Conservation (phyloP, 768 basidiomycete species). For the Lactifluus rugatus region DNA sequence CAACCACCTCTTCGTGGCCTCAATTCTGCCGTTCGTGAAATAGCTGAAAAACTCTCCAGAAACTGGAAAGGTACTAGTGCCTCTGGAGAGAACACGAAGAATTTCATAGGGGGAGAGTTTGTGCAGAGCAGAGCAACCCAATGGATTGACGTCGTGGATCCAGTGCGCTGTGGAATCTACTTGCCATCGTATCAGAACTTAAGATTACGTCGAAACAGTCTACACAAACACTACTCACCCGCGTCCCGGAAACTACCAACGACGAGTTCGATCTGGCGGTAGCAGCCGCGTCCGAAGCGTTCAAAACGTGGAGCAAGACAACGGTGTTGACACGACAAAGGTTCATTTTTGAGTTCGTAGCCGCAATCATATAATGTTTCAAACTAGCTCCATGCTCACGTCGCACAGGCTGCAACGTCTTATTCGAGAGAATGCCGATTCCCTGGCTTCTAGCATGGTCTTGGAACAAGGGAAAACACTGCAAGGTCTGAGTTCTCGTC, state of each 20-base stretch:
- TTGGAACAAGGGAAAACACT: constrained; percentile 95
- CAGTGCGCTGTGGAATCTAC: constrained; percentile 40
- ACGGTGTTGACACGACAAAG: constrained; percentile 81
- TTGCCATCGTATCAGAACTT: neutral
- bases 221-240: constrained; percentile 81
- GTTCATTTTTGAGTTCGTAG: constrained; percentile 78
- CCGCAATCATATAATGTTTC: neutral
- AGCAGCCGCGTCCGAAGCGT: constrained; percentile 74
- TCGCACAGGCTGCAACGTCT: constrained; percentile 70
- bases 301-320: constrained; percentile 80
- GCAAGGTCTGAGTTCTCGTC: constrained; percentile 41
- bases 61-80: constrained; percentile 85
- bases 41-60: constrained; percentile 59
- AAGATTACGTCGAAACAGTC: constrained; percentile 39
- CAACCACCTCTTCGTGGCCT: constrained; percentile 36
- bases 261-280: constrained; percentile 78
- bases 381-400: neutral
- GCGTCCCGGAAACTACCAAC: constrained; percentile 80
- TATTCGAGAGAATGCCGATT: constrained; percentile 77
- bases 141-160: constrained; percentile 87
- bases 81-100: constrained; percentile 81
- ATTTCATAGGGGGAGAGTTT: constrained; percentile 87
- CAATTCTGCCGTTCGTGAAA: constrained; percentile 43
- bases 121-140: constrained; percentile 65
- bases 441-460: constrained; percentile 81